phyloP scores from a whole-genome alignment of 2,329 filamentous ascomycete species.

The Aspergillus neoniger region DNA sequence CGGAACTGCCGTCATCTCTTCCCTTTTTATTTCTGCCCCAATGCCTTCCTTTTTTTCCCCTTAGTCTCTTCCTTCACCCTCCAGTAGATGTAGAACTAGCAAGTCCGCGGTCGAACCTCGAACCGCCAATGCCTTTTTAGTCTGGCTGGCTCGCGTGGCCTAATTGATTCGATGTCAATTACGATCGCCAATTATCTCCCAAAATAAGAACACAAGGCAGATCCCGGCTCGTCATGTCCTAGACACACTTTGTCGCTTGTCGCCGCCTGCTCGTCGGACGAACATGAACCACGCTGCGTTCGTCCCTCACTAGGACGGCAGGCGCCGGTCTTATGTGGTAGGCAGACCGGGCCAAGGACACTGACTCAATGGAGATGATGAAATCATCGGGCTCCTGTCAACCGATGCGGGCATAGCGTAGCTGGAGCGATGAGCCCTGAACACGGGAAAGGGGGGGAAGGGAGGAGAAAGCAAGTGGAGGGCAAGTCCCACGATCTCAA shows the following conservation, averaged over 20 bases:
- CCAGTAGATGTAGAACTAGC: not conserved
- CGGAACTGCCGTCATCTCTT: not conserved
- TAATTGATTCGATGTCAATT: not conserved
- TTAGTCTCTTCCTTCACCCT: no score
- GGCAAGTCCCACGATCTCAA: not conserved
- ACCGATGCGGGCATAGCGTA: not conserved
- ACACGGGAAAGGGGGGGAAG: not conserved
- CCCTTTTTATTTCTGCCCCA: no score
- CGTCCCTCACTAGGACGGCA: not conserved
- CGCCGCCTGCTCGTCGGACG: not conserved
- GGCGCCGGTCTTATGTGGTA: not conserved
- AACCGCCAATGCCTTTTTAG: not conserved
- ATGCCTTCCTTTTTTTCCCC: no score
- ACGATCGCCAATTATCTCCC: conserved; percentile 1
- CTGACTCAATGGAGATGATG: not conserved
- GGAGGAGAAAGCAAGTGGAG: no score
- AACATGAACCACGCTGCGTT: not conserved
- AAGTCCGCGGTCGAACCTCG: not conserved
- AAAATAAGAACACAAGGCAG: not conserved
- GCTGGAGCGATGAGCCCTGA: no score
- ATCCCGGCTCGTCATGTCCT: not conserved
- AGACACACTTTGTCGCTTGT: not conserved
- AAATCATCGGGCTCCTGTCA: not conserved
- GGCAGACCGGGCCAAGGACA: not conserved
- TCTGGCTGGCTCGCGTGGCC: not conserved